Evolutionary conservation across 768 basidiomycete species (phyloP), one percentile per base, ranked within the genome.

Genomic region (Lactarius sanguifluus): DNA sequence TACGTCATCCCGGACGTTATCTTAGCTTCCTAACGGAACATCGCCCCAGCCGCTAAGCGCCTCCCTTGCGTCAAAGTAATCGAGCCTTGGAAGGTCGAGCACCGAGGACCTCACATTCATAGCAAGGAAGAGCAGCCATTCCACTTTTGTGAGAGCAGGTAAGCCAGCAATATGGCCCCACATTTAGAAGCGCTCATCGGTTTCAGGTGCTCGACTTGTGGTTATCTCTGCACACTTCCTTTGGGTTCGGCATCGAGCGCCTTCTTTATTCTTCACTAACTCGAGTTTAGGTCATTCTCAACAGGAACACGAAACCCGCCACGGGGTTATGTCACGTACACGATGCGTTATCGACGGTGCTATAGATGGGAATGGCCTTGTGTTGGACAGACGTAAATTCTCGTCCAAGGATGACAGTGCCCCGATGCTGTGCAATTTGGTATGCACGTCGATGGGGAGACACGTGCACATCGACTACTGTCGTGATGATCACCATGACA

Each of bases 391-490:
- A 3, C 80, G 80, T 59, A 83, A 80, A 64, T 88, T 85, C 71
- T 83, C 79, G 15, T 70, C 80, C 0, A 79, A 80, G 28, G 84
- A 86, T 57, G 82, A 84, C 52, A 84, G 86, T 2, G 85, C 85
- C 0, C 86, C 86, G 0, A 84, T 87, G 83, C 78, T 87, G 76
- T 87, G 87, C 71, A 86, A 79, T 59, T 75, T 86, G n/a, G 73
- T 84, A n/a, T 88, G 85, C 68, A 77, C 80, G 1, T 75, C 81
- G 16, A 77, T 86, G 76, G 87, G 86, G 1, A 73, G 87, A 20
- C 86, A 88, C 59, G 76, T 77, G 0, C 86, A 88, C 71, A 75
- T 87, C 47, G 85, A 83, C 68, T 84, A 81, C 64, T 88, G 86
- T 69, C 81, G 85, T 0, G 76, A 81, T 7, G 72, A 71, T 0